These are phyloP conservation scores for Aureobasidium zeae DNA, from an alignment of 2,329 filamentous ascomycete genomes.

Conservation along the genomic window DNA sequence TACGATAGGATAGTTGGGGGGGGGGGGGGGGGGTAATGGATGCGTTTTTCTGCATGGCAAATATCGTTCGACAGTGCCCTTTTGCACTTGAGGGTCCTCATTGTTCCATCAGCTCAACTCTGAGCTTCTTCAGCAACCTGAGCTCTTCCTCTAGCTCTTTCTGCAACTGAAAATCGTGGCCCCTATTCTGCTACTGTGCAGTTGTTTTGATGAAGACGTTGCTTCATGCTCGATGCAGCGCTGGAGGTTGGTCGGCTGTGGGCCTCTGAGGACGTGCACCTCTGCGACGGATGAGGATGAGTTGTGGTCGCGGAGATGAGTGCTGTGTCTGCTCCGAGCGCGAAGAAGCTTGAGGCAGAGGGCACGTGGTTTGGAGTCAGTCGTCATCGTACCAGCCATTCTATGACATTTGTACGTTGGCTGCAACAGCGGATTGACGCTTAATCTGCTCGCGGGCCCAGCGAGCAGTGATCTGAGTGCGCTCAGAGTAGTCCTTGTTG, in stretches of 20 bases:
- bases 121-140: neutral
- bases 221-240: neutral
- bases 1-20: neutral
- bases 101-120: neutral
- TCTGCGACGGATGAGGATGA: no score
- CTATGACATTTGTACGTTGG: conserved; percentile 13
- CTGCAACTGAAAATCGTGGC: conserved; percentile 12
- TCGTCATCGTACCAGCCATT: neutral
- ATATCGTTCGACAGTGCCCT: neutral
- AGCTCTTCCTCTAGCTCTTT: neutral
- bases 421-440: conserved; percentile 50
- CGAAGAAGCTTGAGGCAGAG: no score
- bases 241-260: neutral
- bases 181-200: conserved; percentile 12
- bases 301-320: no score
- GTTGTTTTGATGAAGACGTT: conserved; percentile 8
- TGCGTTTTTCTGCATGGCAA: neutral
- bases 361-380: neutral
- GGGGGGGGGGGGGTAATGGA: neutral
- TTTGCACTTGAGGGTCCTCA: neutral
- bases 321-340: no score
- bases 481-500: conserved; percentile 74
- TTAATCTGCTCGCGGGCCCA: conserved; percentile 98
- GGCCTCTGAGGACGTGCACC: neutral
- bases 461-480: conserved; percentile 87